Base-by-base conservation (phyloP, 2,329 filamentous ascomycete genomes). In the Orbilia quercus region DNA sequence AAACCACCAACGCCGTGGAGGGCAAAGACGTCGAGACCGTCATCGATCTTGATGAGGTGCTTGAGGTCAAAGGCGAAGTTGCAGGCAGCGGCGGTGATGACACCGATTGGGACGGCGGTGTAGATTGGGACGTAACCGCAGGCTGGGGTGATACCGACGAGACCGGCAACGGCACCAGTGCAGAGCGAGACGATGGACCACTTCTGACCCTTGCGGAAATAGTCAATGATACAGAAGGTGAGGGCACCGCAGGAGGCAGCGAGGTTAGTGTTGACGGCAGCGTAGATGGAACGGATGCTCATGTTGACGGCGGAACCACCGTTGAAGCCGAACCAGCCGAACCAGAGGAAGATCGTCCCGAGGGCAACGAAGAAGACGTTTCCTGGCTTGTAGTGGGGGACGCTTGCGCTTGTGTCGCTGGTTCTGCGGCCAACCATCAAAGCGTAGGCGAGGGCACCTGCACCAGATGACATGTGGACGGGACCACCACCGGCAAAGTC, bases 281-380 rank as follows among this genome's bases (percentile, higher is more conserved):
- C 85, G 47, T 85, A 84, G 78, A 87, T 83, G 38, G 84, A 50
- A 18, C 73, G 73, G 57, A 76, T 47, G 34, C 44, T 66, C 47
- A 69, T 72, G 55, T 76, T 76, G 36, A 76, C 63, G 28, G 75
- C 65, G 9, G 73, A 74, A 62, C 69, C 75, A 23, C 73, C 84
- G 70, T 85, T 85, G 78, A 85, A 85, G 0, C 82, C 84, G 58
- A 85, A 84, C 84, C 84, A 85, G 0, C 85, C 87, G 71, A 89
- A 88, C 87, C 87, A 89, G 72, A 89, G 88, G 42, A 89, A 81
- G 0, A 88, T 82, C 0, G 87, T 89, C 1, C 87, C 87, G 1
- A 89, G 82, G 75, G 87, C 87, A 76, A 89, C 86, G 0, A 89
- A 82, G 0, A 86, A 84, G 0, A 87, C 85, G 79, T 88, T 89